Evolutionary conservation across 768 basidiomycete species (phyloP).

Genomic region (Psilocybe subaeruginosa): DNA sequence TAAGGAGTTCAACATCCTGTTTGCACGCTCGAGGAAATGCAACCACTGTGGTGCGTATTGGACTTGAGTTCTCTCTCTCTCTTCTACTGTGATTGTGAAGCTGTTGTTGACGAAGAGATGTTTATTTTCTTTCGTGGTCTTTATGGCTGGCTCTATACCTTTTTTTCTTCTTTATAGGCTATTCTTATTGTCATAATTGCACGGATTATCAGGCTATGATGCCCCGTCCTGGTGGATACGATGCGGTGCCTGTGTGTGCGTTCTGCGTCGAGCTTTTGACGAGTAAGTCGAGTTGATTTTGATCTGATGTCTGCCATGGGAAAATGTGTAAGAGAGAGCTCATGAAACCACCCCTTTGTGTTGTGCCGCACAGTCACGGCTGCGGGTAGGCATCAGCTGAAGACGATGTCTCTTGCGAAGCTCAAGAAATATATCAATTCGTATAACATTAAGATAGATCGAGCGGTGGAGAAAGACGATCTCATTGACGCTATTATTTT

Average conservation of each 20-base stretch:
- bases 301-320: not conserved
- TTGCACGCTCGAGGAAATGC: conserved; percentile 66
- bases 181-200: conserved; percentile 72
- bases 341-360: too few relatives aligned
- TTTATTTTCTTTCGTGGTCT: not conserved
- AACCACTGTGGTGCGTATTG: conserved; percentile 70
- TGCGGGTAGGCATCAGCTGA: conserved; percentile 58
- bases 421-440: conserved; percentile 71
- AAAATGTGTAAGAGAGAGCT: too few relatives aligned
- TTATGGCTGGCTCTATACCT: too few relatives aligned
- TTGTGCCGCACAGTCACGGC: conserved; percentile 64
- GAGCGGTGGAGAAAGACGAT: conserved; percentile 79
- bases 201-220: conserved; percentile 78
- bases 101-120: not conserved
- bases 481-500: conserved; percentile 66
- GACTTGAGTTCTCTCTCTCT: not conserved
- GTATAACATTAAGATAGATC: conserved; percentile 66
- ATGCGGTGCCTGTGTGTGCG: conserved; percentile 66
- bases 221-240: conserved; percentile 73
- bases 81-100: not conserved
- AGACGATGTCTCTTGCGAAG: conserved; percentile 56
- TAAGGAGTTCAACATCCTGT: conserved; percentile 72
- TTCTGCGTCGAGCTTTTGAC: conserved; percentile 74
- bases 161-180: conserved; percentile 46
- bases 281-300: conserved; percentile 38